Conservation (phyloP, 768 basidiomycete genomes). For the Pleurotus ostreatus region DNA sequence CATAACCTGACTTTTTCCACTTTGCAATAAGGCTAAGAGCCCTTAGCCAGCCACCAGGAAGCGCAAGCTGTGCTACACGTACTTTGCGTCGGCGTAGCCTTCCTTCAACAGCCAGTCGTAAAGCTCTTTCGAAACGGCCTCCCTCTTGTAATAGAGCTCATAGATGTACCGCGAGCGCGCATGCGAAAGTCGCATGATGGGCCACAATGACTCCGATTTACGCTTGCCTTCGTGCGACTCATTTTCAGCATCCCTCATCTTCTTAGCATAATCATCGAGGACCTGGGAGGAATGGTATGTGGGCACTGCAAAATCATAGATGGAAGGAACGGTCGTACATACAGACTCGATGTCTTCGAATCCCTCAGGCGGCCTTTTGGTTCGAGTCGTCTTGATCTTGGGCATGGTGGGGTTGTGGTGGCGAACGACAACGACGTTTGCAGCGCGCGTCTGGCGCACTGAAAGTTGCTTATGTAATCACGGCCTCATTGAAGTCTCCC, state of each 20-base stretch:
- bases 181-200: conserved; percentile 98
- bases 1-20: conserved; percentile 99
- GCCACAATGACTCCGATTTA: conserved; percentile 90
- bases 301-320: not conserved
- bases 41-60: conserved; percentile 7
- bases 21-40: conserved; percentile 84
- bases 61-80: conserved; percentile 26
- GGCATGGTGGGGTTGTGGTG: conserved; percentile 58
- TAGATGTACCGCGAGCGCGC: conserved; percentile 96
- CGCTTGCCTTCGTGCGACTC: conserved; percentile 98
- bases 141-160: conserved; percentile 97
- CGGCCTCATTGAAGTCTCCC: not conserved
- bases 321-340: conserved; percentile 17
- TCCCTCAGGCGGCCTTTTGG: conserved; percentile 92
- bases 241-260: conserved; percentile 99
- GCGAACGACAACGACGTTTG: no score
- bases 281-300: conserved; percentile 43
- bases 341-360: conserved; percentile 91
- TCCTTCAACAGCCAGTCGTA: conserved; percentile 99
- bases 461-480: conserved; percentile 18
- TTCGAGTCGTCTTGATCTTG: conserved; percentile 88
- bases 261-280: conserved; percentile 97
- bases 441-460: no score
- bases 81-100: conserved; percentile 96
- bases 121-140: conserved; percentile 87